phyloP scores from a whole-genome alignment of 148 eudicot species.

The Diospyros lotus region DNA sequence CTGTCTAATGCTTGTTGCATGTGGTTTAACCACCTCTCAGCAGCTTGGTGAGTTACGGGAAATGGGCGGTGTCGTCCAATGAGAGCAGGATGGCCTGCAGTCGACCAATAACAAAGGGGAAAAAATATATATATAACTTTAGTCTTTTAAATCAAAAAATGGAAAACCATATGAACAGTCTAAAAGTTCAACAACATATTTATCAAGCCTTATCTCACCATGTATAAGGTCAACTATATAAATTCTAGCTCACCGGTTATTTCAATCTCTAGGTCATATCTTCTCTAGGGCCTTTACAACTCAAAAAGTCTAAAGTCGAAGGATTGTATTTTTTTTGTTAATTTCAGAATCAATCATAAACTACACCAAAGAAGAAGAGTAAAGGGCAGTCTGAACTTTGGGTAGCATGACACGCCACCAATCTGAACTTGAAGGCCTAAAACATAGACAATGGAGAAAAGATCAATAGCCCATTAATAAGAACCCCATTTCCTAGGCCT shows the following conservation, averaged over 20 bases:
- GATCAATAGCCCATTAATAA: neutral
- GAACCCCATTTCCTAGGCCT: neutral
- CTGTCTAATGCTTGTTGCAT: slow-evolving; percentile 74
- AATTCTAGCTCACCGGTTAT: too few relatives aligned
- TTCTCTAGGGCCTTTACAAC: too few relatives aligned
- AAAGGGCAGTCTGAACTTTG: neutral
- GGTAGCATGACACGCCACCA: neutral
- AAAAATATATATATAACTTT: neutral
- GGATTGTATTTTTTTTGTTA: neutral
- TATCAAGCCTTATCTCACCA: too few relatives aligned
- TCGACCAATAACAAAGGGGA: neutral
- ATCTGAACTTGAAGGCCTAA: too few relatives aligned
- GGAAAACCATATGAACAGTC: neutral
- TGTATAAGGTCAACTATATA: too few relatives aligned
- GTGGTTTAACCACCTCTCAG: slow-evolving; percentile 92
- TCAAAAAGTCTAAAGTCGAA: too few relatives aligned
- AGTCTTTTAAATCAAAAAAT: neutral
- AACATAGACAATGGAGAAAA: neutral
- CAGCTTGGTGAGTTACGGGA: slow-evolving; percentile 79
- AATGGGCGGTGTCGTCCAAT: slow-evolving; percentile 91
- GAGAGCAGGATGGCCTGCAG: slow-evolving; percentile 83
- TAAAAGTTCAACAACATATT: too few relatives aligned
- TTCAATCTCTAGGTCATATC: too few relatives aligned
- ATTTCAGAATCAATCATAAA: neutral
- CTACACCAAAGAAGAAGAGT: neutral